A percentile compares a stretch with the other conserved stretches of the same genome.
Conservation (phyloP, 2,329 filamentous ascomycete species). For the Penicillium janthinellum region DNA sequence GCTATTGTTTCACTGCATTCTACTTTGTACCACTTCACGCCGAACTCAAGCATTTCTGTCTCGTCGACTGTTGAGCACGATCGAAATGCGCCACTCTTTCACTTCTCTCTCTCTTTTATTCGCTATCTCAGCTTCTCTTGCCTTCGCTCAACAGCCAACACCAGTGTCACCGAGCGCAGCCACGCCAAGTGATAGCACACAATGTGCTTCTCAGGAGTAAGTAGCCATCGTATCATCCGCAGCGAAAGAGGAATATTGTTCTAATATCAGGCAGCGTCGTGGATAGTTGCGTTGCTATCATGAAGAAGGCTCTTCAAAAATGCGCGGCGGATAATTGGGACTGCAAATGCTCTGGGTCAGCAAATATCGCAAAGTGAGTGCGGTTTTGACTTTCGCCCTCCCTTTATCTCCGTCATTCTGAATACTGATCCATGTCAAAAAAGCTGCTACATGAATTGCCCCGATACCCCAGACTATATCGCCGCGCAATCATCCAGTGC, state of each 20-base stretch:
- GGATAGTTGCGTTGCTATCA: constrained; percentile 18
- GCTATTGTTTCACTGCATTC: not conserved
- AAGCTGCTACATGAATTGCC: constrained; percentile 26
- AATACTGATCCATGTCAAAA: not conserved
- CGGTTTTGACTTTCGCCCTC: no score
- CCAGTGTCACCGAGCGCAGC: constrained; percentile 4
- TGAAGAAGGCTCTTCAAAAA: constrained; percentile 15
- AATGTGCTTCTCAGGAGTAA: constrained; percentile 19
- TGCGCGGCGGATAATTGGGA: constrained; percentile 22
- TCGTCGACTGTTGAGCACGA: no score
- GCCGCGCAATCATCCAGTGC: constrained; percentile 19
- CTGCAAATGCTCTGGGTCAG: constrained; percentile 24
- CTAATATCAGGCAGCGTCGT: constrained; percentile 20
- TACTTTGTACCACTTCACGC: no score
- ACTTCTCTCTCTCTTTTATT: constrained; percentile 7
- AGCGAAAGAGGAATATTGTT: not conserved
- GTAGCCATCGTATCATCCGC: not conserved
- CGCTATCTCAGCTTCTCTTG: constrained; percentile 4
- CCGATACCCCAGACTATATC: constrained; percentile 16
- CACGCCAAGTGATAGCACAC: constrained; percentile 1
- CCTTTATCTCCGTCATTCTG: no score
- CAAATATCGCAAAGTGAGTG: constrained; percentile 27
- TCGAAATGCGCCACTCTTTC: constrained; percentile 7
- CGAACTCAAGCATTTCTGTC: no score
- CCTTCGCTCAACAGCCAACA: constrained; percentile 12